Base-by-base conservation (phyloP, 2,329 filamentous ascomycete genomes). In the Rhinocladiella similis region DNA sequence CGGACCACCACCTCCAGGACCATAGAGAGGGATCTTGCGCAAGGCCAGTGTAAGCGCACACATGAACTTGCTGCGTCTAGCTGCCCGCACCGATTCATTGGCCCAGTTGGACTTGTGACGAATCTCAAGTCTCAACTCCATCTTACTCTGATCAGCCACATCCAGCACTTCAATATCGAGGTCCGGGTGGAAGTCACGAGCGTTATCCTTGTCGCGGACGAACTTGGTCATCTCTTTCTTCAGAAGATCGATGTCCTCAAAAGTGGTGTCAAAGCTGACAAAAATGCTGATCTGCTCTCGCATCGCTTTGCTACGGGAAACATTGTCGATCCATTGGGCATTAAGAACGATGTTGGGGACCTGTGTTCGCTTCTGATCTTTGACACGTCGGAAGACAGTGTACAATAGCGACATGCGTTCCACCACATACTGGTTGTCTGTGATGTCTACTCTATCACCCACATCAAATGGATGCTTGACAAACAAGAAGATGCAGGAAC, bases 391-490 rank as follows among this genome's bases (percentile, higher is more conserved):
- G 76, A 99, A 97, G 53, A 97, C 86, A 1, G 91, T 95, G 77
- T 91, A 97, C 3, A 99, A 81, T 27, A 99, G 82, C 2, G 92
- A 96, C 66, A 97, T 97, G 70, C 92, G 90, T 73, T 97, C 91
- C 10, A 99, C 94, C 3, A 91, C 80, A 65, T 96, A 85, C 65
- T 85, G 81, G 63, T 87, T 81, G 13, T 72, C 72, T 50, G 71
- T 76, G 62, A 97, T 88, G 66, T 97, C 91, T 42, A 97, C 90
- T 22, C 94, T 87, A 71, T 99, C 94, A 59, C 93, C 92, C 19
- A 97, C 91, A 70, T 99, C 94, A 71, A 89, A 97, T 0, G 94
- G 93, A 71, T 99, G 94, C 79, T 99, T 99, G 78, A 97, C 91
- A 68, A 99, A 99, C 1, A 99, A 78, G 78, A 99, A 99, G 68